Conservation (phyloP, 2,329 filamentous ascomycete genomes). For the Cucurbitaria berberidis region DNA sequence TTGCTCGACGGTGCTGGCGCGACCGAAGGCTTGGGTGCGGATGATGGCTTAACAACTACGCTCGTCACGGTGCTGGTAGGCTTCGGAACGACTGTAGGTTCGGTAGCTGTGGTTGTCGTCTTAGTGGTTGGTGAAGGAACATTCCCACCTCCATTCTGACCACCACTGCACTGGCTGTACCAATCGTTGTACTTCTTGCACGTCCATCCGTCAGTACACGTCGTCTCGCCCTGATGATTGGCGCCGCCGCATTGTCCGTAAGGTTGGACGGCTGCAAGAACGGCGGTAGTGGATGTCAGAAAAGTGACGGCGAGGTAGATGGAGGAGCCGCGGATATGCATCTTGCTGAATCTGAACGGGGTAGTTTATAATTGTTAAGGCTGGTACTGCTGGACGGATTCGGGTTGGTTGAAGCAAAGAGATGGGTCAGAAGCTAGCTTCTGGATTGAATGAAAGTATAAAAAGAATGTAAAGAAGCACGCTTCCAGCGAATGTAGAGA, state of each 20-base stretch:
- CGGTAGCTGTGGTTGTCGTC: neutral
- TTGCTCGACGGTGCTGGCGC: conserved; percentile 13
- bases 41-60: conserved; percentile 3
- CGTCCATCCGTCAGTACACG: conserved; percentile 48
- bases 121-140: conserved; percentile 6
- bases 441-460: conserved; percentile 8
- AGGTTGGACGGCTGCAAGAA: conserved; percentile 34
- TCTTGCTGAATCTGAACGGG: conserved; percentile 8
- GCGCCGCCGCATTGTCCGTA: conserved; percentile 57
- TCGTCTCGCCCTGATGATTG: conserved; percentile 48
- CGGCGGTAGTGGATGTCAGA: conserved; percentile 34
- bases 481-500: conserved; percentile 18
- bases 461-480: conserved; percentile 27
- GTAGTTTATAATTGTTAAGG: neutral
- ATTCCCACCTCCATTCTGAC: conserved; percentile 1
- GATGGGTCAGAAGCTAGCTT: conserved; percentile 14
- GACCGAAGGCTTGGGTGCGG: neutral
- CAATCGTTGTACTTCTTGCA: conserved; percentile 53
- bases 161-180: conserved; percentile 53
- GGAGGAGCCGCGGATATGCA: conserved; percentile 29
- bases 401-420: neutral
- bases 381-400: neutral
- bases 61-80: conserved; percentile 9
- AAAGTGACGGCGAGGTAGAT: conserved; percentile 38
- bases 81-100: conserved; percentile 14